These are phyloP conservation scores for Hygrocybe coccinea DNA, from an alignment of 768 basidiomycete species.

Conservation along the genomic window DNA sequence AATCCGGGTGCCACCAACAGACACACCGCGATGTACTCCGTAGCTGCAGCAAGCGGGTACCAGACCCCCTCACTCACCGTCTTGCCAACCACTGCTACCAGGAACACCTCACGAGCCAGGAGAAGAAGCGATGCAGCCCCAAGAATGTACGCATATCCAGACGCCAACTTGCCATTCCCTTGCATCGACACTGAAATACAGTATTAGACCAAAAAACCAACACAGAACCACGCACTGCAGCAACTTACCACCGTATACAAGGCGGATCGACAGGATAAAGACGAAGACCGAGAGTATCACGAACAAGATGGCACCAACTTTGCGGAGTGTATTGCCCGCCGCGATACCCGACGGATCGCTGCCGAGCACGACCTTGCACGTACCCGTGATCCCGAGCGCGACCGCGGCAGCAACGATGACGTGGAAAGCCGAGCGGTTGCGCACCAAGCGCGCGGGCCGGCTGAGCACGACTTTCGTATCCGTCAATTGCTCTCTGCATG, in stretches of 20 bases:
- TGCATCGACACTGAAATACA: too few relatives aligned
- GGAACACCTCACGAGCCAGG: conserved; percentile 37
- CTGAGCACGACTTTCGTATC: conserved; percentile 6
- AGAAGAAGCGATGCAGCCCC: conserved; percentile 32
- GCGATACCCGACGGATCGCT: conserved; percentile 11
- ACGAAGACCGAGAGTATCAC: conserved; percentile 33
- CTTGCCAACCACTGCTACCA: conserved; percentile 29
- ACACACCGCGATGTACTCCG: conserved; percentile 36
- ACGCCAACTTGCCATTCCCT: not conserved
- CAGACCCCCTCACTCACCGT: conserved; percentile 34
- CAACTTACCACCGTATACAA: conserved; percentile 18
- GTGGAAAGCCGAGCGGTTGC: conserved; percentile 32
- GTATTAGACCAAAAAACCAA: too few relatives aligned
- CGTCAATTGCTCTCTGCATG: too few relatives aligned
- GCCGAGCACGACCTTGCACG: conserved; percentile 15
- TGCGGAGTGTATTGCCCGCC: conserved; percentile 23
- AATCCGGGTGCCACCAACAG: conserved; percentile 33
- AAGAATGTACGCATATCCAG: conserved; percentile 25
- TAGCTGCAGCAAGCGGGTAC: conserved; percentile 39
- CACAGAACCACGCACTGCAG: too few relatives aligned
- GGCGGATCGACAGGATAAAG: conserved; percentile 27
- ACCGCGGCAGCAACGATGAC: conserved; percentile 27
- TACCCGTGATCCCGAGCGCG: conserved; percentile 32
- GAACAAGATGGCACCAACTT: conserved; percentile 35
- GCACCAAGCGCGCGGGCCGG: conserved; percentile 23